phyloP scores from a whole-genome alignment of 768 basidiomycete species.

The Tulasnella sp. region DNA sequence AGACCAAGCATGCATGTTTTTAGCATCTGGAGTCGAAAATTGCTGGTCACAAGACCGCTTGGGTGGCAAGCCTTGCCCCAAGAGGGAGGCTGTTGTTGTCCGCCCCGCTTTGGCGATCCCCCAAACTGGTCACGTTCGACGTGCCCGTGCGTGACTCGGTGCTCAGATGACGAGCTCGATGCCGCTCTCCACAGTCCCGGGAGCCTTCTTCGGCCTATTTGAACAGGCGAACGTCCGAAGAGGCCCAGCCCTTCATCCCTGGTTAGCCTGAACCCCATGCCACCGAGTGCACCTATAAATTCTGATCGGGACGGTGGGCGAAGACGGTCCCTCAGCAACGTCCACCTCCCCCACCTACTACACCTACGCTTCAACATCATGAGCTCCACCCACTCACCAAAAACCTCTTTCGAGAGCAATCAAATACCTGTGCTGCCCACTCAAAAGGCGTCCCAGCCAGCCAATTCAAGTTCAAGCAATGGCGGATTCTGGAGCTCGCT shows the following conservation, averaged over 20 bases:
- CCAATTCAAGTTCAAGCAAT: neutral
- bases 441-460: neutral
- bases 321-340: neutral
- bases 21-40: neutral
- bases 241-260: neutral
- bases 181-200: conserved; percentile 1
- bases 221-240: neutral
- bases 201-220: conserved; percentile 17
- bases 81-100: neutral
- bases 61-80: neutral
- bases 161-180: conserved; percentile 12
- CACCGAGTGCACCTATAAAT: neutral
- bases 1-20: neutral
- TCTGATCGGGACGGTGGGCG: conserved; percentile 19
- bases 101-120: conserved; percentile 14
- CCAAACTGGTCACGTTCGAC: conserved; percentile 15
- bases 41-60: neutral
- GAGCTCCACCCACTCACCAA: conserved; percentile 13
- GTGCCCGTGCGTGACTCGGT: conserved; percentile 20
- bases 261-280: conserved; percentile 15
- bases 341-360: conserved; percentile 12
- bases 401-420: neutral
- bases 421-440: neutral
- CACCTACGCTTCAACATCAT: conserved; percentile 7
- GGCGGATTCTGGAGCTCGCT: conserved; percentile 10